Evolutionary conservation across 129 eudicot species (phyloP).

Genomic region (Daucus carota): DNA sequence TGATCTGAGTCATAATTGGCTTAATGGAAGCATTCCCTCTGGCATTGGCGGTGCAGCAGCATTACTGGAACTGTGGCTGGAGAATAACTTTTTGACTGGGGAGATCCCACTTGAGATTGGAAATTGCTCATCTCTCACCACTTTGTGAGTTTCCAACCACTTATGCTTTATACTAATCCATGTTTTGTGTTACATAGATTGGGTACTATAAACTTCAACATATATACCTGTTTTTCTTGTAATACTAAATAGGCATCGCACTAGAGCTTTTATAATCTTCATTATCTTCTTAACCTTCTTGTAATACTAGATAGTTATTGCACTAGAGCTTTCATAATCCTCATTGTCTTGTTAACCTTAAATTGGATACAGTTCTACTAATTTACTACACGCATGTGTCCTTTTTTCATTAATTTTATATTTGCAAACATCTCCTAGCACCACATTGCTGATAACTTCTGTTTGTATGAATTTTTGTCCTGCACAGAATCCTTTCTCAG

Average conservation of each 20-base stretch:
- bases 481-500: constrained; percentile 50
- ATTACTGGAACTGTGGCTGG: constrained; percentile 51
- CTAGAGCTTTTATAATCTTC: neutral
- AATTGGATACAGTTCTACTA: neutral
- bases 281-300: neutral
- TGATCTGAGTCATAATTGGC: constrained; percentile 65
- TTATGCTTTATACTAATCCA: neutral
- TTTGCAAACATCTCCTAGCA: neutral
- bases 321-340: neutral
- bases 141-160: constrained; percentile 48
- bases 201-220: neutral
- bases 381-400: neutral
- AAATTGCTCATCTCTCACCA: constrained; percentile 59
- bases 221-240: neutral
- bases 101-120: constrained; percentile 52
- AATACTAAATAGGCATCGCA: neutral
- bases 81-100: constrained; percentile 52
- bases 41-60: constrained; percentile 55
- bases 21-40: constrained; percentile 64
- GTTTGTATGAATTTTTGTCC: neutral
- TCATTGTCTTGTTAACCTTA: neutral
- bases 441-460: neutral
- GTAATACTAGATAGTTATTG: neutral
- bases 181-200: neutral
- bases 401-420: neutral